These are phyloP conservation scores for Parathielavia appendiculata DNA, from an alignment of 495 filamentous ascomycete genomes.

Conservation along the genomic window DNA sequence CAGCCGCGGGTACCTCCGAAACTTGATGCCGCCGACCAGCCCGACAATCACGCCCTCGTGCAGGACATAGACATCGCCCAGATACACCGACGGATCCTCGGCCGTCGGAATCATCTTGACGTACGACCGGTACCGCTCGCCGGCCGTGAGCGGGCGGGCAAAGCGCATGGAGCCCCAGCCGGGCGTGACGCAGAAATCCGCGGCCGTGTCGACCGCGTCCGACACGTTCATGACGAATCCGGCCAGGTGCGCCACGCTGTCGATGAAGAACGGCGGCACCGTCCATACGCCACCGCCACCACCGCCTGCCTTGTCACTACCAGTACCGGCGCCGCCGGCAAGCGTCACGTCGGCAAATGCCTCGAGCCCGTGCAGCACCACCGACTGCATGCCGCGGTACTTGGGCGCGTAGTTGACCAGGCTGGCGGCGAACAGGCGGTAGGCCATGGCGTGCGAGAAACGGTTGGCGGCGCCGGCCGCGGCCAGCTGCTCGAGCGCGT, in stretches of 20 bases:
- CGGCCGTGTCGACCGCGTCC: constrained; percentile 62
- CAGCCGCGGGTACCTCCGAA: constrained; percentile 32
- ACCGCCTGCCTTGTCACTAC: too few species aligned
- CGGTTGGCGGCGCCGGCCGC: constrained; percentile 35
- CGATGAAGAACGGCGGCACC: constrained; percentile 65
- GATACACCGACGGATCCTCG: background rate
- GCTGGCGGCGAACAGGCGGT: constrained; percentile 61
- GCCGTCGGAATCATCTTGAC: constrained; percentile 47
- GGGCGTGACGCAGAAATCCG: constrained; percentile 70
- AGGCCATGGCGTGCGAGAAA: constrained; percentile 48
- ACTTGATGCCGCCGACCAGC: constrained; percentile 51
- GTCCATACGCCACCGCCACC: constrained; percentile 19
- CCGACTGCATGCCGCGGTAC: constrained; percentile 70
- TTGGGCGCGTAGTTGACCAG: constrained; percentile 63
- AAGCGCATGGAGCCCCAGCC: constrained; percentile 73
- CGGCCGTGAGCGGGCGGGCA: constrained; percentile 54
- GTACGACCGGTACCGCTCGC: constrained; percentile 65
- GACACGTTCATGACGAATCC: constrained; percentile 79
- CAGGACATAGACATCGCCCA: constrained; percentile 60
- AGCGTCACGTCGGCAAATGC: constrained; percentile 50
- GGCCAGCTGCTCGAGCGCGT: constrained; percentile 50
- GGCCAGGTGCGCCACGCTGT: constrained; percentile 60
- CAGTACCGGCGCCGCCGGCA: too few species aligned
- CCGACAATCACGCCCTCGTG: constrained; percentile 58
- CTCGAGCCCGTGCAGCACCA: constrained; percentile 70